Evolutionary conservation across 768 basidiomycete species (phyloP), one percentile per base, ranked within the genome.

Genomic region (Mrakia hoshinonis): DNA sequence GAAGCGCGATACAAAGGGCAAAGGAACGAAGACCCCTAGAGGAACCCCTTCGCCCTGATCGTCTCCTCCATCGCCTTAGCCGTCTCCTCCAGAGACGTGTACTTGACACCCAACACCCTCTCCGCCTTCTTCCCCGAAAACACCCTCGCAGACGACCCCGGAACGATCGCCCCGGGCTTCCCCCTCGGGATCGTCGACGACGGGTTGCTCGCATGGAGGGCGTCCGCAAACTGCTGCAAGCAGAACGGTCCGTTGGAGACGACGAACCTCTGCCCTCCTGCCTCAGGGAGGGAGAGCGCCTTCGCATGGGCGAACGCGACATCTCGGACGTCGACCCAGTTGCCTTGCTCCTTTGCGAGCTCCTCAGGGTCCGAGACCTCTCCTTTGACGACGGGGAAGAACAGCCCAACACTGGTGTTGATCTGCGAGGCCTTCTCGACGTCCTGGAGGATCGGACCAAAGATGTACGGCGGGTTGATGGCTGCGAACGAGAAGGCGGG

Each of bases 201-300:
- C 20, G 71, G 66, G 9, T 29, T 26, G 67, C n/a, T 4, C n/a
- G 43, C 18, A 29, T 2, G 26, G 46, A 68, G 13, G 12, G 15
- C 22, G 15, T 73, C 71, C 58, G 64, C 36, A 12, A 68, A 34
- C n/a, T n/a, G n/a, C 26, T 52, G 51, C n/a, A 52, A 29, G 12
- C 51, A 52, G n/a, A 24, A 52, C 10, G 51, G 51, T 11, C 51
- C 51, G 13, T n/a, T 79, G 24, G 78, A 78, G 51, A 85, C 73
- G 75, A 89, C 82, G 75, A 88, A 83, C 36, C 88, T 80, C 69
- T 88, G 81, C 1, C 85, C 85, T 3, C 82, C 83, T 0, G 86
- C 87, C 2, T 80, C 82, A 34, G 82, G 80, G 64, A 81, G 83
- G 68, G 82, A 81, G 29, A 90, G 77, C 5, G 85, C 85, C 4